Evolutionary conservation across 352 stramenopile species (phyloP), one percentile per base, ranked within the genome.

Genomic region (Aphanomyces astaci): DNA sequence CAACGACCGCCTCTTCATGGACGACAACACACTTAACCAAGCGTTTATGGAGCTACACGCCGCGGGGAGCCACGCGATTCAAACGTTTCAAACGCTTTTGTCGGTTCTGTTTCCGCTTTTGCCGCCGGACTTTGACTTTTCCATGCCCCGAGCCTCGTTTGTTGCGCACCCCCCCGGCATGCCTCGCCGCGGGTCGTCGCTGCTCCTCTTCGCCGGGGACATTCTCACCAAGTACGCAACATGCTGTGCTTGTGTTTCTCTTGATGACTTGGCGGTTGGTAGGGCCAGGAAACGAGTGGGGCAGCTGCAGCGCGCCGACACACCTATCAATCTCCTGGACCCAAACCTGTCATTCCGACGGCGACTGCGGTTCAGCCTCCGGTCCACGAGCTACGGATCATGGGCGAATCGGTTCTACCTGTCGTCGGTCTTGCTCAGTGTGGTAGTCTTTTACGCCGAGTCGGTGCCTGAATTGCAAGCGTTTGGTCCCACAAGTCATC

Each of bases 401-500:
- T 32, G 67, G n/a, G 65, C 89, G 24, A 91, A 91, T 67, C 76
- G 76, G 56, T 56, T 79, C 28, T 86, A 89, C 75, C 74, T 91
- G n/a, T 49, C 25, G 4, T 76, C 80, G 25, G 72, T 81, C 27
- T 48, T 93, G 0, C 52, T 88, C 64, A 93, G 84, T 31, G 68
- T 91, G 30, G 76, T 87, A 48, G 48, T 89, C 0, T 91, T 91
- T 64, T 91, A 84, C 56, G 77, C 66, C 32, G 80, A 93, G 60
- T 89, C 84, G 3, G 63, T 89, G 1, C 84, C 79, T 2, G 84
- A 93, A 49, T 60, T 93, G 10, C 76, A 78, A 36, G 54, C 66
- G 33, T 80, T 69, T 36, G 84, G 82, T 2, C 64, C 82, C 1
- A 69, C 83, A 39, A 81, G 76, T 0, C 56, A 32, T 1, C 73